phyloP scores from a whole-genome alignment of 169 alveolate species.

The Plasmodium gonderi region DNA sequence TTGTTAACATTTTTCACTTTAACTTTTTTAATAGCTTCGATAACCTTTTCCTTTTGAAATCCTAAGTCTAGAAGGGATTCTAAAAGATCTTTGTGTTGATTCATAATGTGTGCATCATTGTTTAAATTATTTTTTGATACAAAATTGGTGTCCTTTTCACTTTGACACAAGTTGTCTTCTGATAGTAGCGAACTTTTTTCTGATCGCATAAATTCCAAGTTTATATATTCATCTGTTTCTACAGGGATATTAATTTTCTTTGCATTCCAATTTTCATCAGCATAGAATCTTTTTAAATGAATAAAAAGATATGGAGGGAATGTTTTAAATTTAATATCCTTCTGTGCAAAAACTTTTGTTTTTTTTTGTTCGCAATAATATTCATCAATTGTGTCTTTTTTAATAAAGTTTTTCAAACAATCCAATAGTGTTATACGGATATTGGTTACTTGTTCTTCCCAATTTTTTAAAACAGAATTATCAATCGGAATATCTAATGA shows the following conservation, averaged over 20 bases:
- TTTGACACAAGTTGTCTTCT: background rate
- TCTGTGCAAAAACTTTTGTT: slow-evolving; percentile 35
- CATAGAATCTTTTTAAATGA: slow-evolving; percentile 83
- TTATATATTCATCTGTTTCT: slow-evolving; percentile 59
- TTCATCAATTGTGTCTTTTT: slow-evolving; percentile 40
- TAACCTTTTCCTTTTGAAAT: slow-evolving; percentile 46
- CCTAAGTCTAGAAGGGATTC: slow-evolving; percentile 44
- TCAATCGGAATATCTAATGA: slow-evolving; percentile 53
- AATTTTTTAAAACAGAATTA: slow-evolving; percentile 10
- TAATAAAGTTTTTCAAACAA: slow-evolving; percentile 41
- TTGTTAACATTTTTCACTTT: slow-evolving; percentile 61
- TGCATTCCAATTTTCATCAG: slow-evolving; percentile 78
- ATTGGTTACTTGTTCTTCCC: background rate
- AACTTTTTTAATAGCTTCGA: slow-evolving; percentile 54
- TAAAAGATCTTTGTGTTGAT: slow-evolving; percentile 13
- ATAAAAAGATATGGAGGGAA: slow-evolving; percentile 81
- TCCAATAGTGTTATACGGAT: slow-evolving; percentile 21
- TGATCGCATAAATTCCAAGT: slow-evolving; percentile 47
- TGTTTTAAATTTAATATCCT: slow-evolving; percentile 72
- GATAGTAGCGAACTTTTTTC: background rate
- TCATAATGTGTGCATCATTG: background rate
- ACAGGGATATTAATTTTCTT: slow-evolving; percentile 79
- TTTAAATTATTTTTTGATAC: background rate
- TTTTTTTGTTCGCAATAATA: slow-evolving; percentile 40
- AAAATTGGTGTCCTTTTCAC: background rate